Conservation (phyloP, 2,329 filamentous ascomycete species). For the Ustilaginoidea virens region DNA sequence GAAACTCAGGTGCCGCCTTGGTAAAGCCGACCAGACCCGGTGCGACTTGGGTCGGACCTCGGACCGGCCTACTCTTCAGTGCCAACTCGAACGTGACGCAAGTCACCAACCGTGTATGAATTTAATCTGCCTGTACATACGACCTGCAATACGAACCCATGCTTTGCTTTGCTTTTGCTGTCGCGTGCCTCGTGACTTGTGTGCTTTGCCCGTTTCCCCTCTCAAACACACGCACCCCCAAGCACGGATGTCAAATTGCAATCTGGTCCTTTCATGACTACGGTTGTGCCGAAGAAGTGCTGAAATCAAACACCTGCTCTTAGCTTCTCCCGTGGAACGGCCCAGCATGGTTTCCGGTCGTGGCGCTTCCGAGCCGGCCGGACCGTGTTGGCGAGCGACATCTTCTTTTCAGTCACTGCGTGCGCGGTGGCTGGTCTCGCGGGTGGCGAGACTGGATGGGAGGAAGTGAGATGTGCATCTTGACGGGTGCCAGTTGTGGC, state of each 20-base stretch:
- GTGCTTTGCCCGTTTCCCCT: not conserved
- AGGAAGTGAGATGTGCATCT: too few species aligned
- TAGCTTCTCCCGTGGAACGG: slow-evolving; percentile 11
- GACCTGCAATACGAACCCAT: too few species aligned
- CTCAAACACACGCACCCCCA: too few species aligned
- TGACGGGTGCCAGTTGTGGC: too few species aligned
- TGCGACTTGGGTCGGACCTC: too few species aligned
- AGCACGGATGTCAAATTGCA: slow-evolving; percentile 99
- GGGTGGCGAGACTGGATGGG: too few species aligned
- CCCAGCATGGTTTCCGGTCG: slow-evolving; percentile 3
- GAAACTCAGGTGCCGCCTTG: too few species aligned
- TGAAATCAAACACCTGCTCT: slow-evolving; percentile 45
- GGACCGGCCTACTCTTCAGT: too few species aligned
- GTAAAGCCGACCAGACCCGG: too few species aligned
- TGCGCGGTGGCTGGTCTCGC: too few species aligned
- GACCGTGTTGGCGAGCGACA: slow-evolving; percentile 15
- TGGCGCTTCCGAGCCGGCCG: not conserved
- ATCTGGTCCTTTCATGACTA: slow-evolving; percentile 71
- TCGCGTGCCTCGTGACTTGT: not conserved
- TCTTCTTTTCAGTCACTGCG: slow-evolving; percentile 4
- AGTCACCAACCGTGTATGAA: slow-evolving; percentile 1
- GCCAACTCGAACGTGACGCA: too few species aligned
- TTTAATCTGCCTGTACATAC: too few species aligned
- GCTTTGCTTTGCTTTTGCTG: not conserved
- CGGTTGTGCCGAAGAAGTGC: slow-evolving; percentile 99